Evolutionary conservation across 768 basidiomycete genomes (phyloP), one percentile per base, ranked within the genome.

Genomic region (Multifurca ochricompacta): DNA sequence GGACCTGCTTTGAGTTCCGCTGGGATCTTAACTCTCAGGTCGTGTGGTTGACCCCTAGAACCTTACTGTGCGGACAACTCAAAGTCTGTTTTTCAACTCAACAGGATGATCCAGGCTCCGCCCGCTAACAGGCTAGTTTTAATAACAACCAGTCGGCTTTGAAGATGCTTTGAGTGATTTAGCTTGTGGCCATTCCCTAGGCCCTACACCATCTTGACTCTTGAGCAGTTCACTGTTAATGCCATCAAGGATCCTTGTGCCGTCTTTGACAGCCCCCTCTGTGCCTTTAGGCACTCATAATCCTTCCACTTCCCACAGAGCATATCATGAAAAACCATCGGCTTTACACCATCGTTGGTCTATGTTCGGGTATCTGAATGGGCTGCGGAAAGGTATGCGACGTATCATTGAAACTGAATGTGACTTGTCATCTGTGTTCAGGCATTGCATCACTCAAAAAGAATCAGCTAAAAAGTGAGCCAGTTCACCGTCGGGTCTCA

Each of bases 321-420:
- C 41, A 11, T 7, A 5, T 28, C 43, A 14, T 10, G 25, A 4
- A 34, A 34, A 42, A n/a, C 7, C 10, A 1, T 25, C 18, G 6
- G 8, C 7, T 14, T 23, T 30, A 13, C 34, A 19, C 19, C 43
- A 25, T 35, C 55, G 32, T 27, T 18, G 37, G n/a, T 35, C 28
- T 5, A 23, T 45, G 13, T 25, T 52, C 5, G 47, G 14, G 27
- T 31, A 42, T 37, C 32, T 56, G 25, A 43, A 45, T 19, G 43
- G 35, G 11, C 14, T 56, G 9, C 51, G 48, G 54, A 56, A 51
- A 18, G 54, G 54, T 51, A 56, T 19, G 28, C 3, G 13, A 21
- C 19, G 3, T 32, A 16, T 25, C 13, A 25, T 35, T n/a, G 21
- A 16, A 48, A 21, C 25, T n/a, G 16, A 13, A 28, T n/a, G 6